phyloP scores from a whole-genome alignment of 208 protist genomes.

The Wallacemonas sp. region DNA sequence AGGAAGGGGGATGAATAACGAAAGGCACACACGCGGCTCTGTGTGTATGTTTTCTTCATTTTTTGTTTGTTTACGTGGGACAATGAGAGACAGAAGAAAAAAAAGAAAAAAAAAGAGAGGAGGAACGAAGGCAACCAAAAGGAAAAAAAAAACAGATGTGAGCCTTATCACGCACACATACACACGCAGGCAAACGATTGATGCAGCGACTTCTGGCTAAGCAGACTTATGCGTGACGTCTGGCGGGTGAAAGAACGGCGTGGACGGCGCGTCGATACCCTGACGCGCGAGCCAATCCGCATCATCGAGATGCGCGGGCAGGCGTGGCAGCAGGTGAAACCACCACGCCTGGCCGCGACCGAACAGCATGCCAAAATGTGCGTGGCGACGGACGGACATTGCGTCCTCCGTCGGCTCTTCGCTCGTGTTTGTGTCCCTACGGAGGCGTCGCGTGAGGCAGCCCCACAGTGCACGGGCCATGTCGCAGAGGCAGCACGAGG shows the following conservation, averaged over 20 bases:
- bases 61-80: too few relatives aligned
- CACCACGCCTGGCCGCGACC: constrained; percentile 13
- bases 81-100: too few relatives aligned
- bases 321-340: constrained; percentile 26
- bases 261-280: neutral
- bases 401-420: constrained; percentile 1
- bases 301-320: constrained; percentile 1
- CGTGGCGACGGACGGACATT: constrained; percentile 12
- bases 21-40: too few relatives aligned
- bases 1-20: too few relatives aligned
- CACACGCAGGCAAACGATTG: too few relatives aligned
- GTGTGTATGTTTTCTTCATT: too few relatives aligned
- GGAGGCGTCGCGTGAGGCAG: neutral
- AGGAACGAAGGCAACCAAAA: too few relatives aligned
- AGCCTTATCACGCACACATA: too few relatives aligned
- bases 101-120: too few relatives aligned
- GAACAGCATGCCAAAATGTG: constrained; percentile 29
- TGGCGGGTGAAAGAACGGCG: neutral
- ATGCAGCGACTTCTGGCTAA: too few relatives aligned
- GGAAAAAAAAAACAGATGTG: too few relatives aligned
- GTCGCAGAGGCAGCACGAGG: neutral
- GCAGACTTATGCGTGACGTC: too few relatives aligned
- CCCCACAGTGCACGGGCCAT: neutral
- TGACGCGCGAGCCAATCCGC: neutral
- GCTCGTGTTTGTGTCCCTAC: neutral